phyloP scores from a whole-genome alignment of 2,329 filamentous ascomycete genomes.

The Microsporum ferrugineum region DNA sequence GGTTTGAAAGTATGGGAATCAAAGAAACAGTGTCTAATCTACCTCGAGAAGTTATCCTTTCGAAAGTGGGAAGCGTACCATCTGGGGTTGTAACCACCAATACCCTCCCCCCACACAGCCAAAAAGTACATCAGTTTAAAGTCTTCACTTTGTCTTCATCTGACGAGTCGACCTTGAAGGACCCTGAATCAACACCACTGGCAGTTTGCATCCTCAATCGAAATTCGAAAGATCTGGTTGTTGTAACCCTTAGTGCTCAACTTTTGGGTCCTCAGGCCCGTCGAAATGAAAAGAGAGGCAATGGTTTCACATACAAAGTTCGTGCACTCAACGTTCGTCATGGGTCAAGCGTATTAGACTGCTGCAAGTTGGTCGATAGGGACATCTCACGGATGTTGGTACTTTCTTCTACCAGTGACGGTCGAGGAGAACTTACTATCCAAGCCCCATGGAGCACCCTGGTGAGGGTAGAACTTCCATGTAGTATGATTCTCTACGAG shows the following conservation, averaged over 20 bases:
- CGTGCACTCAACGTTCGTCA: constrained; percentile 39
- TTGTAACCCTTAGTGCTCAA: constrained; percentile 20
- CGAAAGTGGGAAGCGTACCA: constrained; percentile 58
- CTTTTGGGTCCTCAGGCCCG: constrained; percentile 11
- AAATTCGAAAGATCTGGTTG: constrained; percentile 52
- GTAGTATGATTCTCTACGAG: constrained; percentile 47
- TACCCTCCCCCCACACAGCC: constrained; percentile 18
- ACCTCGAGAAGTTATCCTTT: constrained; percentile 59
- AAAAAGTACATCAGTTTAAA: constrained; percentile 23
- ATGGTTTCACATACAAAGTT: constrained; percentile 9
- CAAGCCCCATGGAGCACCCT: constrained; percentile 66
- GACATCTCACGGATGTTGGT: constrained; percentile 57
- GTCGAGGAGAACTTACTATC: constrained; percentile 55
- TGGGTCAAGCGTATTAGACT: constrained; percentile 59
- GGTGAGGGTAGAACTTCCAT: constrained; percentile 54
- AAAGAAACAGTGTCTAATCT: constrained; percentile 63
- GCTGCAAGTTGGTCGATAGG: constrained; percentile 58
- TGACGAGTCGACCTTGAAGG: constrained; percentile 23
- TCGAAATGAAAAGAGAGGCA: constrained; percentile 13
- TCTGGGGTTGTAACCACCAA: constrained; percentile 36
- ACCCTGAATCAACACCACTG: constrained; percentile 23
- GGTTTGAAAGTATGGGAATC: constrained; percentile 59
- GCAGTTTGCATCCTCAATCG: constrained; percentile 58
- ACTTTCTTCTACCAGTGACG: constrained; percentile 53
- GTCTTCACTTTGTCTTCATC: constrained; percentile 54